phyloP scores from a whole-genome alignment of 2,329 filamentous ascomycete genomes.

The Huntiella savannae region DNA sequence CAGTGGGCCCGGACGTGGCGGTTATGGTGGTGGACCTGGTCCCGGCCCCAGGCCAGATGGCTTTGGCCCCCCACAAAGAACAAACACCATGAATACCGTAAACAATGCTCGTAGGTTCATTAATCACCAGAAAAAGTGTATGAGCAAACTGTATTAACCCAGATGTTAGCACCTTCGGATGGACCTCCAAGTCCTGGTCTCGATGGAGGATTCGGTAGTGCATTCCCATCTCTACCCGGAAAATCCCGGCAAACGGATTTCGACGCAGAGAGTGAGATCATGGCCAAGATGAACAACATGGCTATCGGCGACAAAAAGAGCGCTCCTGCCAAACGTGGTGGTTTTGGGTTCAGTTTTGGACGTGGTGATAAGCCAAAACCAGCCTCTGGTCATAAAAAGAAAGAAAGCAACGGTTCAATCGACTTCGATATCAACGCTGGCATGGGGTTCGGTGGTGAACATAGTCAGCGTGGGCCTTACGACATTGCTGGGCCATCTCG shows the following conservation, averaged over 20 bases:
- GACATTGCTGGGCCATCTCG: constrained; percentile 33
- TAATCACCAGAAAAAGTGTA: background rate
- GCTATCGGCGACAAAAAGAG: constrained; percentile 1
- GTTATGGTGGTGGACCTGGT: background rate
- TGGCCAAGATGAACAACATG: constrained; percentile 9
- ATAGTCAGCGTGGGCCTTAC: constrained; percentile 13
- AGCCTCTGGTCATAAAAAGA: background rate
- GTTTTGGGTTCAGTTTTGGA: constrained; percentile 8
- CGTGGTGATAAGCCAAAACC: background rate
- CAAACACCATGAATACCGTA: constrained; percentile 3
- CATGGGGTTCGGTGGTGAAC: constrained; percentile 17
- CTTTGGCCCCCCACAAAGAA: constrained; percentile 11
- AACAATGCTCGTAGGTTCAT: constrained; percentile 3
- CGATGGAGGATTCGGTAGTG: constrained; percentile 7
- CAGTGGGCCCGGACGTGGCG: constrained; percentile 8
- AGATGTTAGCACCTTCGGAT: background rate
- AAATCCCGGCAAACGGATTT: constrained; percentile 7
- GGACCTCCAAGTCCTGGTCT: constrained; percentile 3
- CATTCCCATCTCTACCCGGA: constrained; percentile 8
- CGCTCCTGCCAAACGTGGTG: constrained; percentile 1
- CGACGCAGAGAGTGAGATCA: constrained; percentile 9
- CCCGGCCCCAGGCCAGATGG: constrained; percentile 1
- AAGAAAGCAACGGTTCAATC: constrained; percentile 13
- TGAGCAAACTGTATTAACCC: background rate
- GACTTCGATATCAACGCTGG: constrained; percentile 19